Base-by-base conservation (phyloP, 2,329 filamentous ascomycete genomes). In the Colletotrichum sp. region DNA sequence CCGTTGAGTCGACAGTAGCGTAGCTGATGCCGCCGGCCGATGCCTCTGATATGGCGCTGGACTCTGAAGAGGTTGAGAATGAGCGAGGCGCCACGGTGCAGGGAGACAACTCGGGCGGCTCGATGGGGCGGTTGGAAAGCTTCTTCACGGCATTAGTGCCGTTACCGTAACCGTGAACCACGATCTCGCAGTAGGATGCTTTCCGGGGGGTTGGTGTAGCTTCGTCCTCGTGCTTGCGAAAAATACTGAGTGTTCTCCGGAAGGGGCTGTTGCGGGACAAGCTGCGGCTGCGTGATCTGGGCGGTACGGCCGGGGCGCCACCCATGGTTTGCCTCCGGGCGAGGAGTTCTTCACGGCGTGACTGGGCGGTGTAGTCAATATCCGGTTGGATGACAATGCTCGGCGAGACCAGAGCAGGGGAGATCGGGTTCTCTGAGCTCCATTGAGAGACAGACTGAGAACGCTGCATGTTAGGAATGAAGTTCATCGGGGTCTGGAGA, bases 151-250 rank as follows among this genome's bases (percentile, higher is more conserved):
- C 78, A 43, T 88, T 88, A 4, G 86, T 89, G 2, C 88, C 89
- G 65, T 91, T 91, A 12, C 89, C 90, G 74, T 91, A 91, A 1
- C 89, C 88, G 6, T 87, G 85, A 8, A 91, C 85, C 0, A 90
- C 82, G 32, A 91, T 90, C 78, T 92, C 90, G 69, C 88, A 87
- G 74, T 88, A 87, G 18, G 85, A 83, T 1, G 65, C 61, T 10
- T 77, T 77, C 16, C 67, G 73, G 3, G 61, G 38, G 6, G 26
- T 63, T 10, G 76, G 76, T 4, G 32, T 38, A 21, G 67, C 72
- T 8, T 72, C 36, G 9, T 68, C 68, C 7, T 68, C 75, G 34
- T 68, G 24, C 57, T 76, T 77, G 5, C 80, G 80, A 72, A 86
- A 82, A 15, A 83, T 79, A 58, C 79, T 79, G n/a, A 84, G 72